Conservation (phyloP, 352 stramenopile species). For the Plasmopara viticola region DNA sequence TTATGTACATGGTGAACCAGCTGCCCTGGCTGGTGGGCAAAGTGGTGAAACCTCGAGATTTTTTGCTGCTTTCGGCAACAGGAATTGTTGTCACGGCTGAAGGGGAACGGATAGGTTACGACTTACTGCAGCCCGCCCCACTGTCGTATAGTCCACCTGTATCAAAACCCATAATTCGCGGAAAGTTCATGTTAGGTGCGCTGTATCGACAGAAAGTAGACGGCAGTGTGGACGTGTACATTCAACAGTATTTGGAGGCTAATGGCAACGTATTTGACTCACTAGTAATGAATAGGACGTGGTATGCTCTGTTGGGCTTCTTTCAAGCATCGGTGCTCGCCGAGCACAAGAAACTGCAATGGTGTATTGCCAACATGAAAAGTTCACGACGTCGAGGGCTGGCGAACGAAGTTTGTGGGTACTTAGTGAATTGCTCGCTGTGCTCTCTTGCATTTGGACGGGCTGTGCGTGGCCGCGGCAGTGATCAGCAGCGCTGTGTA, state of each 20-base stretch:
- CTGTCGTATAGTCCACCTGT: constrained; percentile 22
- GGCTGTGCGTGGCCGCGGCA: constrained; percentile 14
- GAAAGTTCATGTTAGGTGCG: constrained; percentile 28
- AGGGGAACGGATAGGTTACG: constrained; percentile 44
- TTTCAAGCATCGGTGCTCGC: constrained; percentile 17
- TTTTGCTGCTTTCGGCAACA: constrained; percentile 35
- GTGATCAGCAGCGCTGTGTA: constrained; percentile 18
- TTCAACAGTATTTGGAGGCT: constrained; percentile 29
- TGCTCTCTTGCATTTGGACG: constrained; percentile 18
- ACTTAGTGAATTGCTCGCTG: constrained; percentile 17
- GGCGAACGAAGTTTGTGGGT: constrained; percentile 11
- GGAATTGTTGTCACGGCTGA: constrained; percentile 30
- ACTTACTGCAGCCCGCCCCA: constrained; percentile 45
- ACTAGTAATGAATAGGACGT: constrained; percentile 21
- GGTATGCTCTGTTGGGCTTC: constrained; percentile 23
- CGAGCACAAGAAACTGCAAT: constrained; percentile 30
- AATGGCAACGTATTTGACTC: constrained; percentile 25
- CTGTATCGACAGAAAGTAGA: constrained; percentile 29
- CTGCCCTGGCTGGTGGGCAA: constrained; percentile 35
- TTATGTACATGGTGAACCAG: constrained; percentile 39
- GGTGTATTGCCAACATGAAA: constrained; percentile 30
- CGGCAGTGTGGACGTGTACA: constrained; percentile 28
- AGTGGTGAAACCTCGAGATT: constrained; percentile 37
- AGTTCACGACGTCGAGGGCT: constrained; percentile 14
- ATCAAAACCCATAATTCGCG: constrained; percentile 25